phyloP scores from a whole-genome alignment of 2,329 filamentous ascomycete genomes.

The Fusarium sp. region DNA sequence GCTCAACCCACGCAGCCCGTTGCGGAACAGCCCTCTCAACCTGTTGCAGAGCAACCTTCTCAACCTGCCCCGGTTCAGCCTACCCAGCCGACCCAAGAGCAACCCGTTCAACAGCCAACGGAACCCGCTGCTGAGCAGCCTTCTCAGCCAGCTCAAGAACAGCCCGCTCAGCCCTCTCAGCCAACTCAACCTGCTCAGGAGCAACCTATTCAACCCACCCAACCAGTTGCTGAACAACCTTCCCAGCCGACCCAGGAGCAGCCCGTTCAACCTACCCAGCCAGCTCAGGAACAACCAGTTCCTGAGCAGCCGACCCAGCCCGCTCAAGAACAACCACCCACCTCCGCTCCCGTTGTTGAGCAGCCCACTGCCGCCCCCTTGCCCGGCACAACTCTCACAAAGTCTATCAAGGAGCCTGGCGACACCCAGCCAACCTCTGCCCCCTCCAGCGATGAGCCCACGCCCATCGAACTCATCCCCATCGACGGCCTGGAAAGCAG shows the following conservation, averaged over 20 bases:
- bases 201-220: constrained; percentile 13
- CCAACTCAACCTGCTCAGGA: neutral
- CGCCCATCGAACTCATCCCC: constrained; percentile 46
- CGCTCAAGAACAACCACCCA: neutral
- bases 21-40: constrained; percentile 9
- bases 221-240: constrained; percentile 17
- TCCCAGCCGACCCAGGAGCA: constrained; percentile 1
- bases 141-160: constrained; percentile 1
- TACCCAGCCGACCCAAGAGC: neutral
- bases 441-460: constrained; percentile 25
- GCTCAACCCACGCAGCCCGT: constrained; percentile 18
- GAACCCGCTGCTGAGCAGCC: constrained; percentile 10
- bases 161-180: constrained; percentile 9
- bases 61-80: constrained; percentile 13
- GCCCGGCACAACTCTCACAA: constrained; percentile 40
- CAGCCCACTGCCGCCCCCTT: constrained; percentile 23
- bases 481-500: constrained; percentile 36
- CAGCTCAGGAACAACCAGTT: neutral
- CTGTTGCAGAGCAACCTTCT: constrained; percentile 7
- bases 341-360: neutral
- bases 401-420: constrained; percentile 44
- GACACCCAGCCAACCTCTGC: constrained; percentile 23
- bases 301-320: constrained; percentile 24
- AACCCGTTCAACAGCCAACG: neutral
- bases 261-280: constrained; percentile 14